Conservation (phyloP, 345 rosid species). For the Gossypium stocksii region DNA sequence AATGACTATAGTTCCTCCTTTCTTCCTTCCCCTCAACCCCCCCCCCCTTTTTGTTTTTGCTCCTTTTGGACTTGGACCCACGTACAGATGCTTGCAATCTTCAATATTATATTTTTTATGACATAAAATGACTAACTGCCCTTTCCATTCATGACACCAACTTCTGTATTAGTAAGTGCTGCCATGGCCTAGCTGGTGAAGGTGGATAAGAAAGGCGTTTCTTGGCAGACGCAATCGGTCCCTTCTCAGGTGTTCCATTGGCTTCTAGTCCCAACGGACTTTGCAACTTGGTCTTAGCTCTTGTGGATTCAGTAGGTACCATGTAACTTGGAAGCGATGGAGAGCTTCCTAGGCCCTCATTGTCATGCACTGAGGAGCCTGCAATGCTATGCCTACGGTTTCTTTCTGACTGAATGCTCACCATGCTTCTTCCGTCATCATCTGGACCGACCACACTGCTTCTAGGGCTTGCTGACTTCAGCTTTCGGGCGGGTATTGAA, state of each 20-base stretch:
- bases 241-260: constrained; percentile 54
- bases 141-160: constrained; percentile 40
- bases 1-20: too few species aligned
- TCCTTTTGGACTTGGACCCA: too few species aligned
- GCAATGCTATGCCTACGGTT: constrained; percentile 73
- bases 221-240: constrained; percentile 40
- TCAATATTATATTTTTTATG: too few species aligned
- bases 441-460: constrained; percentile 42
- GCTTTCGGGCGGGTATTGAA: constrained; percentile 44
- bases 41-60: too few species aligned
- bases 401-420: constrained; percentile 55
- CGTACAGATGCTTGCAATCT: too few species aligned
- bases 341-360: constrained; percentile 64
- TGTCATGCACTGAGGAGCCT: constrained; percentile 56
- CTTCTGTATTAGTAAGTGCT: constrained; percentile 46
- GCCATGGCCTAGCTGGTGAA: constrained; percentile 69
- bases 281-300: constrained; percentile 72
- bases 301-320: constrained; percentile 85
- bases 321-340: constrained; percentile 78
- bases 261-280: constrained; percentile 44
- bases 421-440: constrained; percentile 69
- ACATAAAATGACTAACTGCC: constrained; percentile 11
- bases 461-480: constrained; percentile 51
- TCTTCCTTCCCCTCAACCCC: too few species aligned
- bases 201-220: constrained; percentile 77